These are phyloP conservation scores for Aspergillus pseudonomiae DNA, from an alignment of 2,329 filamentous ascomycete genomes.

Conservation along the genomic window DNA sequence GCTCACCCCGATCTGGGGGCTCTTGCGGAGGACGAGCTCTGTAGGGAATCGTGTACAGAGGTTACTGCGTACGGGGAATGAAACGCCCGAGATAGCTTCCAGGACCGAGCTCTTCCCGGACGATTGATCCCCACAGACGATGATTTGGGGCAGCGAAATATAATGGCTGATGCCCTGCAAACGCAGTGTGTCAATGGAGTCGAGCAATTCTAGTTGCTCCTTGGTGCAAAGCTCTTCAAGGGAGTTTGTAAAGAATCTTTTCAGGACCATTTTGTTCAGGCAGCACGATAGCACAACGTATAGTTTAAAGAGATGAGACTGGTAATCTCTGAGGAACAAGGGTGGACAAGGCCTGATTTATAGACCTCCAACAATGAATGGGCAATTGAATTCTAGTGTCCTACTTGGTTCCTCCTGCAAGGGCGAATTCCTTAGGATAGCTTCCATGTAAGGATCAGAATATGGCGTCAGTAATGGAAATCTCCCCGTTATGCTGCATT, in stretches of 20 bases:
- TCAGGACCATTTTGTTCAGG: neutral
- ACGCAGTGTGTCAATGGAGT: constrained; percentile 60
- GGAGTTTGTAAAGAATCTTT: constrained; percentile 12
- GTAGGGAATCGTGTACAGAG: constrained; percentile 66
- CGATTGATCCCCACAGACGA: constrained; percentile 67
- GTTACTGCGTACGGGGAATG: constrained; percentile 62
- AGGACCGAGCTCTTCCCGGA: constrained; percentile 65
- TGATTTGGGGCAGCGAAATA: constrained; percentile 62
- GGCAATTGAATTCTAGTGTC: too few species aligned
- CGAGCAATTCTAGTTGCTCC: constrained; percentile 60
- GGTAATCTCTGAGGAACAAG: too few species aligned
- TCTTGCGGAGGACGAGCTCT: constrained; percentile 57
- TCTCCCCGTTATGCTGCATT: too few species aligned
- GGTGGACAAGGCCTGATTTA: too few species aligned
- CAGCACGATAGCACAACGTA: too few species aligned
- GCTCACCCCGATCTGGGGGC: constrained; percentile 15
- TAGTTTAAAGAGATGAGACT: too few species aligned
- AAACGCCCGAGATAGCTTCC: constrained; percentile 65
- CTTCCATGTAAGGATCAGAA: too few species aligned
- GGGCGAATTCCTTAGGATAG: too few species aligned
- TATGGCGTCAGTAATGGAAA: too few species aligned
- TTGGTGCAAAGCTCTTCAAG: constrained; percentile 31
- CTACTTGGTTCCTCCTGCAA: too few species aligned
- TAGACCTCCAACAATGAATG: too few species aligned
- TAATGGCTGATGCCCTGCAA: constrained; percentile 54